These are phyloP conservation scores for Loxodes magnus DNA, from an alignment of 73 alveolate genomes.

Conservation along the genomic window DNA sequence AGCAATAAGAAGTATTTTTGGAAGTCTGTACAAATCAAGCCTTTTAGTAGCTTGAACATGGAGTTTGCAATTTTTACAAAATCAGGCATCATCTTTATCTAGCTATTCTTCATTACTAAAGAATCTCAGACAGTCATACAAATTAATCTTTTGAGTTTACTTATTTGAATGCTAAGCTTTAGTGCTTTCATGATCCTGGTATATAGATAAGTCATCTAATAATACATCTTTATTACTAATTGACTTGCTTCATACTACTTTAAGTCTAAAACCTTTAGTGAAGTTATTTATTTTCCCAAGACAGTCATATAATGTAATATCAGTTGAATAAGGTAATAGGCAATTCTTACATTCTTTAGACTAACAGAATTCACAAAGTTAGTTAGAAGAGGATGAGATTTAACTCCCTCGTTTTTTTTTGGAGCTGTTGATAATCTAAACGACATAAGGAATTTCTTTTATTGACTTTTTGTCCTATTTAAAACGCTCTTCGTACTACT, in stretches of 20 bases:
- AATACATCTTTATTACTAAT: neutral
- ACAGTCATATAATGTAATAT: neutral
- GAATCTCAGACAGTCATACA: conserved; percentile 9
- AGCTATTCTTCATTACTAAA: conserved; percentile 42
- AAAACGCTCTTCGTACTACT: too few relatives aligned
- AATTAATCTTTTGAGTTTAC: neutral
- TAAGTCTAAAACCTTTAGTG: too few relatives aligned
- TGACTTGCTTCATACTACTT: neutral
- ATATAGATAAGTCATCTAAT: neutral
- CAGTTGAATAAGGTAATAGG: conserved; percentile 13
- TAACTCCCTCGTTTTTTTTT: too few relatives aligned
- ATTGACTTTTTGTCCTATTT: too few relatives aligned
- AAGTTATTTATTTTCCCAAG: neutral
- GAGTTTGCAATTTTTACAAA: conserved; percentile 44
- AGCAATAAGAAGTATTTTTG: conserved; percentile 57
- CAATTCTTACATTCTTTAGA: neutral
- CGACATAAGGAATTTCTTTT: too few relatives aligned
- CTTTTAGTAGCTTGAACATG: conserved; percentile 68
- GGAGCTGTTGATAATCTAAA: too few relatives aligned
- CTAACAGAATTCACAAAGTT: too few relatives aligned
- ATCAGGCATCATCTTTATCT: conserved; percentile 60
- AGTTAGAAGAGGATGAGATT: too few relatives aligned
- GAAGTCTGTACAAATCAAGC: conserved; percentile 73
- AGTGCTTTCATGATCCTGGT: neutral
- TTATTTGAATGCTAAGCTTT: too few relatives aligned